Evolutionary conservation across 1,284 basidiomycete genomes (phyloP), one percentile per base, ranked within the genome.

Genomic region (Naganishia sp.): DNA sequence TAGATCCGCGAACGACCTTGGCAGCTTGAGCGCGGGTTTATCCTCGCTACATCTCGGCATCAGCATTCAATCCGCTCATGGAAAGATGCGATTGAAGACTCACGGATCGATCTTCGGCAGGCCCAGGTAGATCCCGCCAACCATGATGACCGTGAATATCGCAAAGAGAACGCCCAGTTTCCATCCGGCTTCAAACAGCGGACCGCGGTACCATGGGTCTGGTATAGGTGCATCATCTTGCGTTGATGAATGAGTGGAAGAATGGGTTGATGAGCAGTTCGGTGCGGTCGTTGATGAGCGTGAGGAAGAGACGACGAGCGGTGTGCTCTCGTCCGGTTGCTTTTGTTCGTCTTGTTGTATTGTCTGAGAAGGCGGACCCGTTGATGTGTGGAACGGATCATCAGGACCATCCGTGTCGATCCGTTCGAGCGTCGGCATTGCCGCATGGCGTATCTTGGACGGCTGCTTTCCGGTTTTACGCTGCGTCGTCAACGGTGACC

Each of bases 121-220:
- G 0, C 90, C 89, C 11, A 91, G 80, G 84, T 86, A 92, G 35
- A 94, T 83, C 0, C 84, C 88, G 6, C 86, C 86, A 2, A 88
- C 88, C 2, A 94, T 85, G 21, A 92, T 58, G 2, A 85, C 65
- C 1, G 87, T 86, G 74, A 90, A 88, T 42, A 88, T 65, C 53
- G 86, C 65, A 74, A 95, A 94, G 65, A 95, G 83, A 23, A 83
- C 80, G 17, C 86, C 86, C 83, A 94, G 90, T 82, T 93, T 92
- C 67, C 93, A 78, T 0, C 88, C 88, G 0, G 92, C 90, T 74
- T 86, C 84, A 77, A 91, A 81, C 68, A 94, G 82, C 42, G 92
- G 84, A 49, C 82, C 77, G 18, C 72, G 67, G 58, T 76, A 77
- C 77, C 78, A 80, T 67, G 35, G 35, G 35, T 39, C 35, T 39